Evolutionary conservation across 2,329 filamentous ascomycete genomes (phyloP), one percentile per base, ranked within the genome.

Genomic region (Alternaria novae-zelandiae): DNA sequence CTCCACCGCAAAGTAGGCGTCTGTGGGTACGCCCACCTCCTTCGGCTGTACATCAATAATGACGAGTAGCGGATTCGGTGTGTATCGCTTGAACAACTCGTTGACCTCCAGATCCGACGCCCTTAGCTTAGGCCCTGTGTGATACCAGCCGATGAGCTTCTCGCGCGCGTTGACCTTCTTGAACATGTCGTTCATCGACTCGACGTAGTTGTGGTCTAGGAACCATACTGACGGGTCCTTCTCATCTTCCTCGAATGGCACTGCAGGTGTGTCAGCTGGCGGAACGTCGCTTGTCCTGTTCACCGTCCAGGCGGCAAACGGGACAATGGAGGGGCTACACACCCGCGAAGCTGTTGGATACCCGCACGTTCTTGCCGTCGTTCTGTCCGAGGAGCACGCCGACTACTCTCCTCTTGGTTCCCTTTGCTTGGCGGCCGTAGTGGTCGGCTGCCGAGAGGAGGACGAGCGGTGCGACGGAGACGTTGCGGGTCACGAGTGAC

Each of bases 121-220:
- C 79, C 96, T 90, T 77, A 99, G 87, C 86, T 98, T 99, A 43
- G 96, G 96, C 45, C 96, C 96, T 20, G 96, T 97, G 83, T 99
- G 96, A 83, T 99, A 99, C 96, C 96, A 99, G 78, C 96, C 96
- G 87, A 99, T 96, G 81, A 99, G 88, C 89, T 98, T 98, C 85
- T 99, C 96, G 69, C 93, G 87, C 65, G 96, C 96, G 85, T 99
- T 99, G 86, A 99, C 94, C 85, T 98, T 98, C 87, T 99, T 99
- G 88, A 99, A 99, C 96, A 99, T 99, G 82, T 98, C 96, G 84
- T 96, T 97, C 96, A 99, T 99, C 74, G 91, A 93, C 83, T 99
- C 96, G 82, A 99, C 92, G 78, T 97, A 99, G 87, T 98, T 98
- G 87, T 99, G 96, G 81, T 99, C 96, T 70, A 99, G 84, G 81